A percentile compares a stretch with the other conserved stretches of the same genome.
Evolutionary conservation across 2,329 filamentous ascomycete species (phyloP).

Genomic region (Alternaria postmessia): DNA sequence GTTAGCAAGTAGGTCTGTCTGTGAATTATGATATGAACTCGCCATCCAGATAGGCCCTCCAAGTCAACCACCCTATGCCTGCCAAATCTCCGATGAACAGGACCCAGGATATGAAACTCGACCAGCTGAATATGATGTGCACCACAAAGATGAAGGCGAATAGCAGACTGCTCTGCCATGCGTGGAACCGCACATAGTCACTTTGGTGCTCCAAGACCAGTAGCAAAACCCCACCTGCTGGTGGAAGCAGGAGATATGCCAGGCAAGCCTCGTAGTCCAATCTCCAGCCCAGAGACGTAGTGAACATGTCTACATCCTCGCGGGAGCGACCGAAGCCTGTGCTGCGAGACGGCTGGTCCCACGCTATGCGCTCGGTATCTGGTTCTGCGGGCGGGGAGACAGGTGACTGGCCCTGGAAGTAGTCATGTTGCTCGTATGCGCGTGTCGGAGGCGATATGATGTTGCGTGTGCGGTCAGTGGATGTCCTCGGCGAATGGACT

Average conservation of each 20-base stretch:
- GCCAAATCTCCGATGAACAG: constrained; percentile 78
- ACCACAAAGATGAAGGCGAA: constrained; percentile 76
- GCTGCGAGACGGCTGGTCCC: constrained; percentile 26
- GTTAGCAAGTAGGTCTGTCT: constrained; percentile 15
- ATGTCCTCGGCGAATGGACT: constrained; percentile 50
- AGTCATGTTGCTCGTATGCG: constrained; percentile 53
- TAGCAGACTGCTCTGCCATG: constrained; percentile 89
- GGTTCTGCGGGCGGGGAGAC: constrained; percentile 7
- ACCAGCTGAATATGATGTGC: constrained; percentile 89
- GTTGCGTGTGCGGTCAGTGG: constrained; percentile 44
- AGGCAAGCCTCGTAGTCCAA: constrained; percentile 90
- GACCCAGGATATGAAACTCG: constrained; percentile 81
- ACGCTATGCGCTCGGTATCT: constrained; percentile 41
- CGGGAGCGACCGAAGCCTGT: constrained; percentile 51
- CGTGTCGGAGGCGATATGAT: constrained; percentile 45
- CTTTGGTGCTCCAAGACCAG: constrained; percentile 91
- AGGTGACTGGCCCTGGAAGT: constrained; percentile 34
- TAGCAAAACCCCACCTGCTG: constrained; percentile 83
- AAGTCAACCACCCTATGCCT: constrained; percentile 77
- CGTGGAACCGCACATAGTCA: constrained; percentile 97
- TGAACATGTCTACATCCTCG: constrained; percentile 78
- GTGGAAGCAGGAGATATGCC: constrained; percentile 86
- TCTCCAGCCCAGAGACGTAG: constrained; percentile 85
- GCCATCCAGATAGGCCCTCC: constrained; percentile 86
- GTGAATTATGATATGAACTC: constrained; percentile 47